These are phyloP conservation scores for Phytopythium boreale DNA, from an alignment of 352 stramenopile genomes.

Conservation along the genomic window DNA sequence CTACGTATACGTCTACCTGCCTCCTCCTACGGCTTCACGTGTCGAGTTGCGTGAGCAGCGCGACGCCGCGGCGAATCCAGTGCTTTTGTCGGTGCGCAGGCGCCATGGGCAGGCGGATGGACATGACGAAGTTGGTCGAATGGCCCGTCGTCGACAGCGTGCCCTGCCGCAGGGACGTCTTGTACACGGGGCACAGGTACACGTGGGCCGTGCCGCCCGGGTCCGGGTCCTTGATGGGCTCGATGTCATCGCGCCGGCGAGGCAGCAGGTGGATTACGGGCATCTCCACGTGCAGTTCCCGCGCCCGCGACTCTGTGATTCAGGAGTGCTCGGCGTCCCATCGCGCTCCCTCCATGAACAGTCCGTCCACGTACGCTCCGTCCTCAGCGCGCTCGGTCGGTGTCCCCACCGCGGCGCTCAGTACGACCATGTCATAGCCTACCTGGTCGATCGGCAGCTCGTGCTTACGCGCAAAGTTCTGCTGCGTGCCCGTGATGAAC, in stretches of 20 bases:
- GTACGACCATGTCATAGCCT: conserved; percentile 85
- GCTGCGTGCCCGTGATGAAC: conserved; percentile 92
- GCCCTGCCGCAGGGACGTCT: conserved; percentile 88
- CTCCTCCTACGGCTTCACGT: conserved; percentile 28
- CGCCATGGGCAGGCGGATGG: conserved; percentile 89
- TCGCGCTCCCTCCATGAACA: conserved; percentile 90
- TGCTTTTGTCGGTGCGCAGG: conserved; percentile 88
- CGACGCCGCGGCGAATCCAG: conserved; percentile 93
- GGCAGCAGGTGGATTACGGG: conserved; percentile 86
- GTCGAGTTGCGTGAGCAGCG: conserved; percentile 93
- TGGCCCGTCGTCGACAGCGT: conserved; percentile 93
- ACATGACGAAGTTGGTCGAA: conserved; percentile 97
- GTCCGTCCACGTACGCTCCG: conserved; percentile 85
- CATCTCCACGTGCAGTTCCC: conserved; percentile 87
- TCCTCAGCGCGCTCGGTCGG: conserved; percentile 67
- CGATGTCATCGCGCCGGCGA: conserved; percentile 76
- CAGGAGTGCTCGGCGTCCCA: conserved; percentile 69
- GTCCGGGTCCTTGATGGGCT: conserved; percentile 87
- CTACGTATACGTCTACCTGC: neutral
- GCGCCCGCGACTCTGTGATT: conserved; percentile 81
- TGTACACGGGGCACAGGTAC: conserved; percentile 92
- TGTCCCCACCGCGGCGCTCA: conserved; percentile 38
- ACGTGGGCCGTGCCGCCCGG: conserved; percentile 88
- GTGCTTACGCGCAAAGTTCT: conserved; percentile 92
- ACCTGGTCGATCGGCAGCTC: conserved; percentile 91